Evolutionary conservation across 805 yeast species (phyloP).

Genomic region (Metschnikowia corniflorae): DNA sequence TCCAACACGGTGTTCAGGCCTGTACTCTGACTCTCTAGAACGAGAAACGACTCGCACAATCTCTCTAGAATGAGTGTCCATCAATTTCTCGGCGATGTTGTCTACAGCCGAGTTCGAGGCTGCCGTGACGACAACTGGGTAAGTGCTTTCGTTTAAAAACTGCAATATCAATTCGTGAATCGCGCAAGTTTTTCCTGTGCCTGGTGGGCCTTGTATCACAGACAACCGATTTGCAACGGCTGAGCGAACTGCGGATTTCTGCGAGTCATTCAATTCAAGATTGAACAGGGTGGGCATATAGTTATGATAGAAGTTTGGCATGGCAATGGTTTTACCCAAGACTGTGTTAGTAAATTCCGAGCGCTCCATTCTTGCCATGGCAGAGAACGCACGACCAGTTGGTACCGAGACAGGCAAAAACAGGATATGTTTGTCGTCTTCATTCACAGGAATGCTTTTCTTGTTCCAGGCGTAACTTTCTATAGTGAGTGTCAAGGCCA

Average conservation of each 20-base stretch:
- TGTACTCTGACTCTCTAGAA: neutral
- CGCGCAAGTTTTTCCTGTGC: conserved; percentile 92
- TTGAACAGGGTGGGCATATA: conserved; percentile 38
- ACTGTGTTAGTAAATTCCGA: neutral
- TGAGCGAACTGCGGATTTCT: conserved; percentile 61
- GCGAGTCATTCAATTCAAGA: conserved; percentile 62
- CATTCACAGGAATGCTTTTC: neutral
- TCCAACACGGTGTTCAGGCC: neutral
- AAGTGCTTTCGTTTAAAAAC: conserved; percentile 54
- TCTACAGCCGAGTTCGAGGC: conserved; percentile 95
- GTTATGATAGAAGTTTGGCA: conserved; percentile 17
- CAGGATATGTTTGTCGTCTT: neutral
- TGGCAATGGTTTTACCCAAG: neutral
- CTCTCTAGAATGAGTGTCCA: conserved; percentile 77
- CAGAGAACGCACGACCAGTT: conserved; percentile 1
- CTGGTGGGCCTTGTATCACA: conserved; percentile 79
- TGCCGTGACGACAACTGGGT: conserved; percentile 79
- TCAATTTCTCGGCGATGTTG: conserved; percentile 76
- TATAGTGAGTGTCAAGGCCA: neutral
- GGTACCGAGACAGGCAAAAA: conserved; percentile 1
- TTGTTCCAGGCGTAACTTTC: conserved; percentile 1
- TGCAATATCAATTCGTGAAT: conserved; percentile 85
- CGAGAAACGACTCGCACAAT: conserved; percentile 29
- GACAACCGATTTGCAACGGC: conserved; percentile 11
- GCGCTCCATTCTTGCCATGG: neutral